Percentiles rank a stretch among this genome's conserved stretches.
Evolutionary conservation across 108 stramenopile species (phyloP).

Genomic region (Poteriospumella lacustris): DNA sequence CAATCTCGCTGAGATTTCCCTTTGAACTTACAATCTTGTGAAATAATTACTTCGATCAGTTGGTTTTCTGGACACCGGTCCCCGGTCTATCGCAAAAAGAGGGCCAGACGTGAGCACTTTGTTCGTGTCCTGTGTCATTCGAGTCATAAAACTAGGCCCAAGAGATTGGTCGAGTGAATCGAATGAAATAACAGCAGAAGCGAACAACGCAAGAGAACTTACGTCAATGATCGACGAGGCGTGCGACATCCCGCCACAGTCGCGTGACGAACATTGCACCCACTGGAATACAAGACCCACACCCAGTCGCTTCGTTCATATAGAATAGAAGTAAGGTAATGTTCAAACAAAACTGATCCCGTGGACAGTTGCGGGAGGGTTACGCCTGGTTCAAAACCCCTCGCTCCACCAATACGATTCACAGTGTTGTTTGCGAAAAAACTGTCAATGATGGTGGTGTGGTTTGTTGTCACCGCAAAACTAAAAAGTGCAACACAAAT

Average conservation of each 20-base stretch:
- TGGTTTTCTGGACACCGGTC: no score
- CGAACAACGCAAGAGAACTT: background rate
- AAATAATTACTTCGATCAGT: no score
- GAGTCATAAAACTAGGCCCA: background rate
- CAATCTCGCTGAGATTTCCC: no score
- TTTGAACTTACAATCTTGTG: no score
- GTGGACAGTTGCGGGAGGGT: no score
- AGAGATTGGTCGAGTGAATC: background rate
- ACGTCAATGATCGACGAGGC: background rate
- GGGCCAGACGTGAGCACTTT: background rate
- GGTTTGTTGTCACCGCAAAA: background rate
- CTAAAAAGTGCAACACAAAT: background rate
- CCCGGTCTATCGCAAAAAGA: background rate
- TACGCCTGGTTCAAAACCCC: background rate
- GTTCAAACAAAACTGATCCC: background rate
- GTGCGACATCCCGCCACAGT: background rate
- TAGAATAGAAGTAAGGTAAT: background rate
- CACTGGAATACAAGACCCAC: background rate
- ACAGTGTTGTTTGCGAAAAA: conserved; percentile 1
- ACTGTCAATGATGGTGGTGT: background rate
- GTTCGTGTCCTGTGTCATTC: background rate
- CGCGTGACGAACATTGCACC: background rate
- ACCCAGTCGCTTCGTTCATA: background rate
- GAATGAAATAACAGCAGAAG: background rate
- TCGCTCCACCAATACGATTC: background rate